These are phyloP conservation scores for Alternaria hordeiaustralica DNA, from an alignment of 2,329 filamentous ascomycete genomes.

Conservation along the genomic window DNA sequence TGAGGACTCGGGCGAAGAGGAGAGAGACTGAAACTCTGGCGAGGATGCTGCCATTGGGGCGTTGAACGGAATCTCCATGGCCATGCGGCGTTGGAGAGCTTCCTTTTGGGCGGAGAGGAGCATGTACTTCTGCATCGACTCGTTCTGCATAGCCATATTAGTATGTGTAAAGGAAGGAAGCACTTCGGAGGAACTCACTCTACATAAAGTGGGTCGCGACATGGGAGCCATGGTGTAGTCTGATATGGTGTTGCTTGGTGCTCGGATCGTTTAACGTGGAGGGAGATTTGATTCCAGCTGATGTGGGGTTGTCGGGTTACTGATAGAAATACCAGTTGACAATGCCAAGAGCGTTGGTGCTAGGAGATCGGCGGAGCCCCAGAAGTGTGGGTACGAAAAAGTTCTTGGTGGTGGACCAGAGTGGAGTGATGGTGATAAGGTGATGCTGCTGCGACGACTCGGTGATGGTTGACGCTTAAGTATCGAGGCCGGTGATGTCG, in stretches of 20 bases:
- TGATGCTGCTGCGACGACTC: conserved; percentile 15
- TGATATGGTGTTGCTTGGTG: conserved; percentile 2
- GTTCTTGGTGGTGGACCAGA: conserved; percentile 19
- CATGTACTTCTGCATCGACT: conserved; percentile 50
- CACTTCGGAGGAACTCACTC: conserved; percentile 22
- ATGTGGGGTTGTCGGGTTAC: conserved; percentile 20
- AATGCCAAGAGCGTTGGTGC: conserved; percentile 22
- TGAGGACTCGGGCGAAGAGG: conserved; percentile 40
- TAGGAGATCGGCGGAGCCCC: conserved; percentile 20
- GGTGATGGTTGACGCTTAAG: conserved; percentile 18
- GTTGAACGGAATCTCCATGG: conserved; percentile 42
- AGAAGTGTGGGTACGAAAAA: conserved; percentile 20
- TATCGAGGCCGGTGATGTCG: not conserved
- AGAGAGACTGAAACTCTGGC: conserved; percentile 45
- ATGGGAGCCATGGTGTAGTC: conserved; percentile 23
- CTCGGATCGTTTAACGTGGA: not conserved
- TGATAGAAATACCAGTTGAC: conserved; percentile 15
- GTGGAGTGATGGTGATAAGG: conserved; percentile 20
- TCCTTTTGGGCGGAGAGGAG: conserved; percentile 51
- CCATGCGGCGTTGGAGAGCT: conserved; percentile 48
- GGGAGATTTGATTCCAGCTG: conserved; percentile 10
- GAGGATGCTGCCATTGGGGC: conserved; percentile 44
- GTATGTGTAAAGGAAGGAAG: not conserved
- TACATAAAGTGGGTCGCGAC: conserved; percentile 28
- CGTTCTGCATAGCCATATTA: conserved; percentile 27